These are phyloP conservation scores for Stachybotrys chlorohalonatus DNA, from an alignment of 2,329 filamentous ascomycete genomes.

Conservation along the genomic window DNA sequence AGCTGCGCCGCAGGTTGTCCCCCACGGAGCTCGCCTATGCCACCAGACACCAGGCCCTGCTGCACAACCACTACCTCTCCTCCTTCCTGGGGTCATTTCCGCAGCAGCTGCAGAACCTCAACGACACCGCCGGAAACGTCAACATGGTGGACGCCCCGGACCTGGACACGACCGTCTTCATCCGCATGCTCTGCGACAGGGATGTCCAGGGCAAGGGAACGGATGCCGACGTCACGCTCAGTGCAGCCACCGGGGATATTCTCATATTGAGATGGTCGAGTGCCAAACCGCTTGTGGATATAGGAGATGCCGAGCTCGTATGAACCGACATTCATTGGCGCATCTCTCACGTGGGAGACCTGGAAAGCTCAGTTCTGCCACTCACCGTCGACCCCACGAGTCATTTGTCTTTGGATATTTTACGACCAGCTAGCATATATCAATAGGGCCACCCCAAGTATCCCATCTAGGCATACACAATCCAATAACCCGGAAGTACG, in stretches of 20 bases:
- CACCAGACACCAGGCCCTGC: slow-evolving; percentile 71
- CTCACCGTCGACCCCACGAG: too few relatives aligned
- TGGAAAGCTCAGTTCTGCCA: too few relatives aligned
- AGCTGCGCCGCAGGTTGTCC: slow-evolving; percentile 57
- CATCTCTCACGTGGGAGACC: too few relatives aligned
- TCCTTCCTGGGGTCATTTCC: slow-evolving; percentile 84
- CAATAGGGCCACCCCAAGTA: too few relatives aligned
- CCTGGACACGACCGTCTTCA: slow-evolving; percentile 74
- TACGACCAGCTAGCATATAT: too few relatives aligned
- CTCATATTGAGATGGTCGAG: slow-evolving; percentile 68
- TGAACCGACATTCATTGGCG: slow-evolving; percentile 21
- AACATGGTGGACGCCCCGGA: slow-evolving; percentile 91
- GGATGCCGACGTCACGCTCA: slow-evolving; percentile 51
- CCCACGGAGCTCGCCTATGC: slow-evolving; percentile 73
- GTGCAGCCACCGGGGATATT: slow-evolving; percentile 53
- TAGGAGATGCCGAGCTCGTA: slow-evolving; percentile 48
- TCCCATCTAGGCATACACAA: too few relatives aligned
- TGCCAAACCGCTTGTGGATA: slow-evolving; percentile 50
- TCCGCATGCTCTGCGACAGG: slow-evolving; percentile 57
- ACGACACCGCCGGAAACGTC: slow-evolving; percentile 82
- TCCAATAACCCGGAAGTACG: too few relatives aligned
- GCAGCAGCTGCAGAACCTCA: slow-evolving; percentile 66
- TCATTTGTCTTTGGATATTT: too few relatives aligned
- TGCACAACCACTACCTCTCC: slow-evolving; percentile 75
- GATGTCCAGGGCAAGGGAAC: slow-evolving; percentile 52